Percentiles rank a stretch among this genome's conserved stretches.
phyloP scores from a whole-genome alignment of 306 rosid species.

The Albizia julibrissin region DNA sequence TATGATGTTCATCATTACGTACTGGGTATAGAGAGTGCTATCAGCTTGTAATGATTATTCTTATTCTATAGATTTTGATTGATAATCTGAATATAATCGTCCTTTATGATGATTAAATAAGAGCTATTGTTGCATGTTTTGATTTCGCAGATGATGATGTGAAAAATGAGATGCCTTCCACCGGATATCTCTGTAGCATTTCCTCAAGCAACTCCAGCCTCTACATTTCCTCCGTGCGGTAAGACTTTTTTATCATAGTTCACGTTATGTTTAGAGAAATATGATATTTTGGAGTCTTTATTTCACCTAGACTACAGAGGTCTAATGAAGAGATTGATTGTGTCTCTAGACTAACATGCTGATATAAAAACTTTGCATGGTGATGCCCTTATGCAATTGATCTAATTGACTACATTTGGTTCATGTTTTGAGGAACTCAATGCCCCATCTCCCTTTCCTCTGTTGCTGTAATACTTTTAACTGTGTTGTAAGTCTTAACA shows the following conservation, averaged over 20 bases:
- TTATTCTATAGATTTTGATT: background rate
- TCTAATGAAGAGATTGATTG: no score
- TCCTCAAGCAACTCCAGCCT: conserved; percentile 25
- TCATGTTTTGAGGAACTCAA: background rate
- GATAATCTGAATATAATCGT: conserved; percentile 1
- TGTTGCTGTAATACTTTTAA: background rate
- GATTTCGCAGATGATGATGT: background rate
- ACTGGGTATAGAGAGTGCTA: background rate
- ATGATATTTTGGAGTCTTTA: no score
- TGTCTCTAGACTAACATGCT: background rate
- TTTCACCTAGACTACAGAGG: no score
- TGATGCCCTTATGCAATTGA: background rate
- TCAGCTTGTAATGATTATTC: background rate
- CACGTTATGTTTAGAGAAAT: conserved; percentile 6
- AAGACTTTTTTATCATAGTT: conserved; percentile 32
- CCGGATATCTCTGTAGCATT: conserved; percentile 16
- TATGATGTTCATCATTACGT: background rate
- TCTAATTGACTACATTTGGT: conserved; percentile 7
- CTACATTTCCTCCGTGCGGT: conserved; percentile 50
- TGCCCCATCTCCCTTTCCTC: background rate
- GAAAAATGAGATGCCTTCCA: conserved; percentile 1
- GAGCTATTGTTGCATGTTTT: background rate
- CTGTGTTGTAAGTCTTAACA: background rate
- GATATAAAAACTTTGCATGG: background rate
- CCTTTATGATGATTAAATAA: background rate